Percentiles rank a stretch among this genome's conserved stretches.
phyloP scores from a whole-genome alignment of 208 protist genomes.

The Wallacemonas sp. region DNA sequence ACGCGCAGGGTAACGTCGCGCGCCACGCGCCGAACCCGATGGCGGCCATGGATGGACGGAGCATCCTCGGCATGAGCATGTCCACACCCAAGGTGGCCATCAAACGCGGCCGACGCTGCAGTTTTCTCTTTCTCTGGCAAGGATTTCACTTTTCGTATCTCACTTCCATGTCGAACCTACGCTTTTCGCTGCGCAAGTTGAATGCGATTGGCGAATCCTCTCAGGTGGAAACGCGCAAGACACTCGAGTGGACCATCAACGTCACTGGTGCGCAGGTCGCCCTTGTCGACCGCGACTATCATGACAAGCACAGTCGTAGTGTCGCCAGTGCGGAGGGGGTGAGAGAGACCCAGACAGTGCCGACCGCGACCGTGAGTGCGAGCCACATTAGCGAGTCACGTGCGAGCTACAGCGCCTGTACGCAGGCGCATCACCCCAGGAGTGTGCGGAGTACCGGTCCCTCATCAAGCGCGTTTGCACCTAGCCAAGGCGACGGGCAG shows the following conservation, averaged over 20 bases:
- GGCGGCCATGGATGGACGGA: neutral
- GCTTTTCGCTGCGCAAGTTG: conserved; percentile 54
- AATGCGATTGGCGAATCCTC: conserved; percentile 53
- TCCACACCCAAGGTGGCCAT: neutral
- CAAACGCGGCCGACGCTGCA: conserved; percentile 13
- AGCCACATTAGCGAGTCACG: neutral
- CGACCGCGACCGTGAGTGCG: neutral
- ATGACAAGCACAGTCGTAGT: conserved; percentile 50
- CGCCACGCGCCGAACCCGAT: conserved; percentile 2
- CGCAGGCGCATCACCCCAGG: neutral
- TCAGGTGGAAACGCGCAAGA: conserved; percentile 20
- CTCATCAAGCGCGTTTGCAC: too few species aligned
- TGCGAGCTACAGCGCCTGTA: neutral
- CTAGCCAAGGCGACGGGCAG: neutral
- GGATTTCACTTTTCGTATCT: conserved; percentile 74
- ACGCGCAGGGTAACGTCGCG: neutral
- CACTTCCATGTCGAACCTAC: conserved; percentile 79
- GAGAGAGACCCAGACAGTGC: neutral
- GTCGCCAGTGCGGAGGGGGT: conserved; percentile 16
- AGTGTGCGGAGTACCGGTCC: too few species aligned
- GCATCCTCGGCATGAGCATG: neutral
- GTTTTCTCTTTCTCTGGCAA: conserved; percentile 67
- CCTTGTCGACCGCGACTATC: conserved; percentile 82
- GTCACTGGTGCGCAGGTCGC: conserved; percentile 66
- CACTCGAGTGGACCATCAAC: conserved; percentile 57